Conservation (phyloP, 129 eudicot genomes). For the Rutidosis leptorrhynchoides region DNA sequence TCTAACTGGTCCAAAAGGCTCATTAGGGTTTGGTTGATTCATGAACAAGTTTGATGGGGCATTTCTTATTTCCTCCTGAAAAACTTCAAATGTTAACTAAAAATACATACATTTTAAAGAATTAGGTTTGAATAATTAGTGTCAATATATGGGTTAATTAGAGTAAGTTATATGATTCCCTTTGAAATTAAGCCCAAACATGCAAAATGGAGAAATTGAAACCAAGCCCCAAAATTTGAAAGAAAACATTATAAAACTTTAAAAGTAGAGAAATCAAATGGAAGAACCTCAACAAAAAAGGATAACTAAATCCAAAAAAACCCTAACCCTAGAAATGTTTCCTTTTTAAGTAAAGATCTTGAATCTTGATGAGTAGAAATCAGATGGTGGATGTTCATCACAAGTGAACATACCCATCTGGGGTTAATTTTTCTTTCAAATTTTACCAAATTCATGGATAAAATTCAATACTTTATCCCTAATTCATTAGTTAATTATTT, state of each 20-base stretch:
- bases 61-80: constrained; percentile 78
- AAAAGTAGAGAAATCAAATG: not conserved
- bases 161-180: constrained; percentile 1
- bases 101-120: constrained; percentile 13
- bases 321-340: constrained; percentile 38
- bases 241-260: not conserved
- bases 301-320: constrained; percentile 25
- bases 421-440: not conserved
- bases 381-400: constrained; percentile 15
- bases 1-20: constrained; percentile 49
- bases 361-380: constrained; percentile 13
- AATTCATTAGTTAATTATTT: not conserved
- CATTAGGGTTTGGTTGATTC: constrained; percentile 60
- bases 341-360: constrained; percentile 4
- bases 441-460: not conserved
- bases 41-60: constrained; percentile 58
- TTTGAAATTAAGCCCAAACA: not conserved
- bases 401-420: not conserved
- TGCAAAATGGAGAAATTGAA: constrained; percentile 10
- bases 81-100: not conserved
- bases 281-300: not conserved
- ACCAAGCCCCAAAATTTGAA: constrained; percentile 10
- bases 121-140: constrained; percentile 3
- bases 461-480: not conserved
- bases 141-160: not conserved